Evolutionary conservation across 805 yeast species (phyloP).

Genomic region (Candida adriatica): DNA sequence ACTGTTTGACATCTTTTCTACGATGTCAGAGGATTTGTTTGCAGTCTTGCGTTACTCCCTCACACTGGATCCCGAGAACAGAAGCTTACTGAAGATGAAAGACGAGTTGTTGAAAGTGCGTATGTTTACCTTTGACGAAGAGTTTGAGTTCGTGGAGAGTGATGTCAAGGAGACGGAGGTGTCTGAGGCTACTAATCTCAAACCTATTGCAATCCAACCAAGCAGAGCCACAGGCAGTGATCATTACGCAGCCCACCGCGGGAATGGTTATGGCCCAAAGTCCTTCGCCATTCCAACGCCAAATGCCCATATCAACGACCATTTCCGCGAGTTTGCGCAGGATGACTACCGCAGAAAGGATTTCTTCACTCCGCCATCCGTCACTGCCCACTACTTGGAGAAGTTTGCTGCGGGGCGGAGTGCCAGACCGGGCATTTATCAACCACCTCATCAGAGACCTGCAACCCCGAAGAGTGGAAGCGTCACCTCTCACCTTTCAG

Average conservation of each 20-base stretch:
- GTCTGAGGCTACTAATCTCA: conserved; percentile 6
- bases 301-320: conserved; percentile 34
- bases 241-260: conserved; percentile 17
- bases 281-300: conserved; percentile 65
- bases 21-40: conserved; percentile 82
- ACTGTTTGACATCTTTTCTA: conserved; percentile 83
- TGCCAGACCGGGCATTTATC: conserved; percentile 24
- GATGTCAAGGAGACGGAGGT: conserved; percentile 19
- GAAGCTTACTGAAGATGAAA: conserved; percentile 58
- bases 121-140: conserved; percentile 81
- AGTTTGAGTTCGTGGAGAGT: conserved; percentile 40
- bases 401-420: conserved; percentile 37
- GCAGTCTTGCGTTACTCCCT: conserved; percentile 72
- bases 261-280: conserved; percentile 29
- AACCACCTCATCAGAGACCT: conserved; percentile 23
- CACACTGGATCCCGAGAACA: conserved; percentile 81
- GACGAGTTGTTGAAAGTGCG: conserved; percentile 52
- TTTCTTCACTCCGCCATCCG: conserved; percentile 73
- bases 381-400: conserved; percentile 64
- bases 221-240: conserved; percentile 9
- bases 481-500: conserved; percentile 6
- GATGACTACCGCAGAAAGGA: conserved; percentile 55
- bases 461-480: conserved; percentile 17
- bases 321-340: conserved; percentile 30
- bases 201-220: conserved; percentile 18